Conservation (phyloP, 257 asterid species). For the Handroanthus guayacan region DNA sequence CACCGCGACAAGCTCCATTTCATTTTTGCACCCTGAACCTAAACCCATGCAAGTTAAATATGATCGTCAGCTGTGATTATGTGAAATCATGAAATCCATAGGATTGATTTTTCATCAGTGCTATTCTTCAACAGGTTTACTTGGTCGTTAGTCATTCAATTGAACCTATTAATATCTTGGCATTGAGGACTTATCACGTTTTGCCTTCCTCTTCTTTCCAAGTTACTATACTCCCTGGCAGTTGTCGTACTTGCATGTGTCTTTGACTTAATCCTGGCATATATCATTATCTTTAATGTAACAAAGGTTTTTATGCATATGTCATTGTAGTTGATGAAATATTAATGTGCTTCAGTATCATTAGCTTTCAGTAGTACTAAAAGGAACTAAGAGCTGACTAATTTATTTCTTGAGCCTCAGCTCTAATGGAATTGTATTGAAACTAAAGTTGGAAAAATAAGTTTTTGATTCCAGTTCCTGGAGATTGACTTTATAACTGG, state of each 20-base stretch:
- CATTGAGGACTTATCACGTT: constrained; percentile 5
- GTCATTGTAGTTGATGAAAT: neutral
- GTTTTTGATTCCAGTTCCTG: neutral
- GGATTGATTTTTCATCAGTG: neutral
- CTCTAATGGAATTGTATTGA: neutral
- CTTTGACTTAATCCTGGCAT: neutral
- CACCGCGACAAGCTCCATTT: neutral
- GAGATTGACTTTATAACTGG: neutral
- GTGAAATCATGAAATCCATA: constrained; percentile 3
- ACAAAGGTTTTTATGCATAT: neutral
- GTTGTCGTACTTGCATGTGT: constrained; percentile 23
- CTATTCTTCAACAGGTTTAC: neutral
- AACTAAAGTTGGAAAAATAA: neutral
- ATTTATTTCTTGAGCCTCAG: neutral
- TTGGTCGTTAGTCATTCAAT: constrained; percentile 10
- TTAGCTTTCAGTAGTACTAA: constrained; percentile 11
- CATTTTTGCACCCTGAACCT: constrained; percentile 2
- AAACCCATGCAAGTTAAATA: constrained; percentile 5
- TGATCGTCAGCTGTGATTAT: constrained; percentile 2
- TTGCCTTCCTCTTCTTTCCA: constrained; percentile 10
- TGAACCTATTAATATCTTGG: constrained; percentile 8
- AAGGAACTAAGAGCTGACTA: neutral
- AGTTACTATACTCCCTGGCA: constrained; percentile 7
- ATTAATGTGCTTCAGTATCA: neutral
- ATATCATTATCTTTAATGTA: neutral